These are phyloP conservation scores for Epichloe aotearoae DNA, from an alignment of 2,329 filamentous ascomycete species.

Conservation along the genomic window DNA sequence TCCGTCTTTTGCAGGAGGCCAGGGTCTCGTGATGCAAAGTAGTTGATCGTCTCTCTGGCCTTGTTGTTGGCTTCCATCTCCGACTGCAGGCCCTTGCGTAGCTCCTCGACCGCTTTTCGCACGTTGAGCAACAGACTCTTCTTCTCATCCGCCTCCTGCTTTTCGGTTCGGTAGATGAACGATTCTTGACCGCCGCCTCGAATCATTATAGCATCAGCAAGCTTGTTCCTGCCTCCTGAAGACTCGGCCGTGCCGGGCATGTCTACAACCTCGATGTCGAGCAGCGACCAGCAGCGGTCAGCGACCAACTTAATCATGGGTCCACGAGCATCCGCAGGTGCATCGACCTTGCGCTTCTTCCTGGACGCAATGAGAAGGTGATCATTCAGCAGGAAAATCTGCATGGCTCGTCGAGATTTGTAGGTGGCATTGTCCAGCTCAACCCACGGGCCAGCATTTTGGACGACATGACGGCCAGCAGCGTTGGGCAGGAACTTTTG, in stretches of 20 bases:
- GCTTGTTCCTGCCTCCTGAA: slow-evolving; percentile 42
- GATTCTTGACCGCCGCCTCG: slow-evolving; percentile 76
- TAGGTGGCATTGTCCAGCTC: slow-evolving; percentile 96
- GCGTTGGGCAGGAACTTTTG: slow-evolving; percentile 92
- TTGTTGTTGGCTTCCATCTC: slow-evolving; percentile 82
- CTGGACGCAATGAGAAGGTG: slow-evolving; percentile 82
- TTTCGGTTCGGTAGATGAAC: slow-evolving; percentile 87
- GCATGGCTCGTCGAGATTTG: slow-evolving; percentile 79
- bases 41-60: slow-evolving; percentile 72
- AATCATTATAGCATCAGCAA: slow-evolving; percentile 81
- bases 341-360: slow-evolving; percentile 82
- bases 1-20: slow-evolving; percentile 67
- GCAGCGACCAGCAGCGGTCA: slow-evolving; percentile 84
- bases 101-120: slow-evolving; percentile 81
- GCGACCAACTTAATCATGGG: slow-evolving; percentile 69
- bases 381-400: slow-evolving; percentile 87
- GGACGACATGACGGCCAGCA: slow-evolving; percentile 81
- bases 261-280: slow-evolving; percentile 88
- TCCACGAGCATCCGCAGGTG: slow-evolving; percentile 34
- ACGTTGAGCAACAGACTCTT: slow-evolving; percentile 72
- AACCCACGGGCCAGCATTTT: slow-evolving; percentile 88
- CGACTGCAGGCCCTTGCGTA: slow-evolving; percentile 71
- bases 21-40: slow-evolving; percentile 67
- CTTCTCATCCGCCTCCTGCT: slow-evolving; percentile 68
- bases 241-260: slow-evolving; percentile 55